Base-by-base conservation (phyloP, 768 basidiomycete species). In the Xerocomellus amylosporus region DNA sequence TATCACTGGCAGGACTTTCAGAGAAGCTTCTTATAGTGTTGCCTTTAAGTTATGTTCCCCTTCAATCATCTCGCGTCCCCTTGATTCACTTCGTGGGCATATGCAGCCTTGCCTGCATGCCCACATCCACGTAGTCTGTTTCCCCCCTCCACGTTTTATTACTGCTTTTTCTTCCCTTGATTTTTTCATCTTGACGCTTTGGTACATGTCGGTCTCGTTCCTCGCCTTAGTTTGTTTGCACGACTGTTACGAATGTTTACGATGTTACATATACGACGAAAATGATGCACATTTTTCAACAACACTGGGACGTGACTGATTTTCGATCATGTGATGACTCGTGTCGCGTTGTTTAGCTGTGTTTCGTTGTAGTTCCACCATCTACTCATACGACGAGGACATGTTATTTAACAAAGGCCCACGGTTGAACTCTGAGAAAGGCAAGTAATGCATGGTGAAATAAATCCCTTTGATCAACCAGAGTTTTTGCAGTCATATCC, bases 331-430 rank as follows among this genome's bases (percentile, higher is more conserved):
- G 67, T 65, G 63, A 56, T 43, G 48, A 5, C 22, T n/a, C 55
- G 64, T 36, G 59, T 52, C 58, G 60, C 49, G 64, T 59, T 65
- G 41, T 64, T 62, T 56, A 5, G 3, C 19, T 10, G 3, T 64
- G 42, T 66, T 71, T 67, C 51, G 52, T 8, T 6, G 2, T 44
- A 37, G 64, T 66, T 57, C 26, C 30, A 17, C 31, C 30, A n/a
- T 13, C 10, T 9, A 30, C 20, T 36, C 42, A 9, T 42, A 33
- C 43, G 36, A 48, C 42, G 14, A 28, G 49, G 30, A 50, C 43
- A 68, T 68, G 67, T 30, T 78, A 73, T 83, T 83, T 56, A 69
- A 77, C 36, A 79, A 72, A 62, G 80, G 79, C 3, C 65, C 79
- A 74, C 81, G 60, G 39, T 61, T 51, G 19, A 31, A 43, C 45